Base-by-base conservation (phyloP, 2,329 filamentous ascomycete species). In the Ampelomyces quisqualis region DNA sequence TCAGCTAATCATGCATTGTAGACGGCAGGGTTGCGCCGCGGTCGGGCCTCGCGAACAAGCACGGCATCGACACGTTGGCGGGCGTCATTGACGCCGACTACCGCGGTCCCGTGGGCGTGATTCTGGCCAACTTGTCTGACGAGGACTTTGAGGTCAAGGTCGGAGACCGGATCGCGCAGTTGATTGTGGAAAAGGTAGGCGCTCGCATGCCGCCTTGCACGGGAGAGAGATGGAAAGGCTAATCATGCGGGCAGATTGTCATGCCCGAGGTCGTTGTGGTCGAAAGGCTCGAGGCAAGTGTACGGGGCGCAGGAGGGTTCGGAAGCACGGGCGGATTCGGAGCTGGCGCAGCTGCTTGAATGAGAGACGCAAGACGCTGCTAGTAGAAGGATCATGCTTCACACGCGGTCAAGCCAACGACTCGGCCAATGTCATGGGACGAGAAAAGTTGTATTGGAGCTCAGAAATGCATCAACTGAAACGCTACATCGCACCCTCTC, bases 61-160 rank as follows among this genome's bases (percentile, higher is more conserved):
- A 97, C 74, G 93, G 90, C 72, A 97, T 98, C 67, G 90, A 96
- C 69, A 93, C 88, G 0, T 90, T 94, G 49, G 93, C 93, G 0
- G 93, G 93, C 39, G 93, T 98, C 51, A 97, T 98, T 59, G 93
- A 98, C 70, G 90, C 91, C 22, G 93, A 98, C 71, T 98, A 98
- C 75, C 81, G 93, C 23, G 93, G 93, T 14, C 87, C 87, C 55
- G 85, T 98, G 60, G 95, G 94, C 76, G 86, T 98, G 18, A 78
- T 98, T 54, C 80, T 98, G 37, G 97, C 97, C 71, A 98, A 98
- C 74, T 85, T 95, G 69, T 79, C 79, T 36, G 90, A 95, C 35
- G 72, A 73, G 27, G 90, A 95, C 67, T 97, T 94, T 64, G 76
- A 73, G 30, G 76, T 98, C 53, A 85, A 85, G 62, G 83, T 86